phyloP scores from a whole-genome alignment of 345 rosid genomes.

The Murraya koenigii region DNA sequence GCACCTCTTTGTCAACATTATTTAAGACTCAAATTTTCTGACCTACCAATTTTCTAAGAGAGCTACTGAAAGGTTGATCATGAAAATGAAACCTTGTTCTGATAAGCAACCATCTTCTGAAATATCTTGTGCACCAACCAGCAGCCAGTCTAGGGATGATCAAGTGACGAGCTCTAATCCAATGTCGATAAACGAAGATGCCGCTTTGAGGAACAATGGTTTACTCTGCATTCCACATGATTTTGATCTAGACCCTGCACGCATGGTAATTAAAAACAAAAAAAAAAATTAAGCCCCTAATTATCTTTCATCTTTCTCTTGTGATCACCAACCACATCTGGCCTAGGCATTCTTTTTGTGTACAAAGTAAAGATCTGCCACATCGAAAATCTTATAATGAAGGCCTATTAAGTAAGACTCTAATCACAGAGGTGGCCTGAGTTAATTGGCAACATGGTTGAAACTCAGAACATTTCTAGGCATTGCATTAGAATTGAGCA shows the following conservation, averaged over 20 bases:
- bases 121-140: conserved; percentile 8
- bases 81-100: conserved; percentile 28
- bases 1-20: conserved; percentile 17
- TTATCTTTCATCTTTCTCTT: neutral
- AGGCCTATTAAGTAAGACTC: no score
- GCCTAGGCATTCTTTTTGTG: no score
- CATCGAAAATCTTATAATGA: no score
- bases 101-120: conserved; percentile 31
- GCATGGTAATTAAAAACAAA: conserved; percentile 40
- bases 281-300: neutral
- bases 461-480: no score
- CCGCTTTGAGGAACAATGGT: conserved; percentile 9
- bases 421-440: no score
- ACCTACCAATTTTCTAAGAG: neutral
- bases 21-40: conserved; percentile 9
- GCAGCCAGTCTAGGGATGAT: conserved; percentile 35
- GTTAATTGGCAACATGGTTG: no score
- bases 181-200: conserved; percentile 23
- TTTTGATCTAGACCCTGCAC: conserved; percentile 46
- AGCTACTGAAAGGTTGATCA: neutral
- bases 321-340: no score
- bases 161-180: conserved; percentile 40
- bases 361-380: no score
- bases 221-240: conserved; percentile 26
- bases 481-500: no score